Conservation (phyloP, 2,329 filamentous ascomycete genomes). For the Ophiostoma quercus region DNA sequence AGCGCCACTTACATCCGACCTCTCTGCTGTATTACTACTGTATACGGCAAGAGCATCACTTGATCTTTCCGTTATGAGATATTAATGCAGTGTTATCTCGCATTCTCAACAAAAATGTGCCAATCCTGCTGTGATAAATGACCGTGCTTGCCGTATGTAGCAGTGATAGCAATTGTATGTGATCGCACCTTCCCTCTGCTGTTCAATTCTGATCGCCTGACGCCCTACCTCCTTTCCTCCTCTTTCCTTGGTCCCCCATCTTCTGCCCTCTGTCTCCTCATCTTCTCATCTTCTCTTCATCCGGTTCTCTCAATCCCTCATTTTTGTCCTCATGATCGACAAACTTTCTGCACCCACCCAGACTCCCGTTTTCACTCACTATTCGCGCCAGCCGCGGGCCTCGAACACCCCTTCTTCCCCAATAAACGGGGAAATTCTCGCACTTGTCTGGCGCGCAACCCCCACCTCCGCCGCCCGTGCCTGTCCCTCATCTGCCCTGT, state of each 20-base stretch:
- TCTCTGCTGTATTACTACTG: background rate
- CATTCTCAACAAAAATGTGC: background rate
- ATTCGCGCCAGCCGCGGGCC: background rate
- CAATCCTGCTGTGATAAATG: background rate
- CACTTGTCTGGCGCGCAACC: conserved; percentile 19
- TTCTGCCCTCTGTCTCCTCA: conserved; percentile 5
- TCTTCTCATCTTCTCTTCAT: conserved; percentile 3
- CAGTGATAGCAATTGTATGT: background rate
- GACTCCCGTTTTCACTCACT: background rate
- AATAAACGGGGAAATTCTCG: conserved; percentile 26
- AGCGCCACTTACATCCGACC: background rate
- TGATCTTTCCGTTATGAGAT: conserved; percentile 3
- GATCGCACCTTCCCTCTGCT: conserved; percentile 9
- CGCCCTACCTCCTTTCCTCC: background rate
- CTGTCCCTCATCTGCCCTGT: background rate
- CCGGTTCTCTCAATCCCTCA: background rate
- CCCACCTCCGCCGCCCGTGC: background rate
- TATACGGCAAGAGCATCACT: conserved; percentile 1
- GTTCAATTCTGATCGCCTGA: background rate
- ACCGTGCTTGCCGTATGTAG: background rate
- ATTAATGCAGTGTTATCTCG: background rate
- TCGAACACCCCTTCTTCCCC: conserved; percentile 10
- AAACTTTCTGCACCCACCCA: background rate
- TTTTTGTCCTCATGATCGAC: conserved; percentile 7
- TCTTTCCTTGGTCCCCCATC: background rate